These are phyloP conservation scores for Triangularia verruculosa DNA, from an alignment of 2,329 filamentous ascomycete species.

Conservation along the genomic window DNA sequence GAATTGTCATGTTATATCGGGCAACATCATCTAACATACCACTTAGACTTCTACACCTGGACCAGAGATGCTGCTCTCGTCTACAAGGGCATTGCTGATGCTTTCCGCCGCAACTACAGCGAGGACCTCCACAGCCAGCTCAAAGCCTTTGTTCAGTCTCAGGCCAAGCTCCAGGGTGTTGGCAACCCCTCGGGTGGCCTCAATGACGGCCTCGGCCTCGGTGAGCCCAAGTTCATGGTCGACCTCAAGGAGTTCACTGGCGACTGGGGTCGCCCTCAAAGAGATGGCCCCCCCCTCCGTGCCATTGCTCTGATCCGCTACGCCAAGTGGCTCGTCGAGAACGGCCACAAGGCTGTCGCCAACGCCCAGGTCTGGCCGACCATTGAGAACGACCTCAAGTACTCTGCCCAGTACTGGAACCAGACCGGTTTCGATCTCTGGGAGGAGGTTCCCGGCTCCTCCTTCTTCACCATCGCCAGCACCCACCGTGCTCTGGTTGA, in stretches of 20 bases:
- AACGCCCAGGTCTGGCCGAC: conserved; percentile 65
- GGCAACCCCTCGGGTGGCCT: conserved; percentile 66
- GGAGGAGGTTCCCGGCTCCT: conserved; percentile 75
- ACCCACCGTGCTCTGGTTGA: conserved; percentile 68
- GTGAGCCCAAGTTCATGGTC: conserved; percentile 71
- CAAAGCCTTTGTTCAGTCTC: conserved; percentile 64
- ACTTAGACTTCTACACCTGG: conserved; percentile 73
- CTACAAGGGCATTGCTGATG: conserved; percentile 66
- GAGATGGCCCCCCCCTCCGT: conserved; percentile 74
- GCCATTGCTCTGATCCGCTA: conserved; percentile 72
- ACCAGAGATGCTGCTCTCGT: conserved; percentile 70
- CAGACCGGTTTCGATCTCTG: conserved; percentile 71
- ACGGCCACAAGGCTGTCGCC: conserved; percentile 60
- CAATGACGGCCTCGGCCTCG: conserved; percentile 54
- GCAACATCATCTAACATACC: conserved; percentile 3
- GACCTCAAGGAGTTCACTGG: conserved; percentile 63
- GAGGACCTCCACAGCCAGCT: conserved; percentile 57
- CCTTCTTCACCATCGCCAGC: conserved; percentile 73
- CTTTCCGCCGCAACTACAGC: conserved; percentile 59
- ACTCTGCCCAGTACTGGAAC: conserved; percentile 71
- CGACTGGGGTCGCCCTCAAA: conserved; percentile 73
- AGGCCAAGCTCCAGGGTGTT: conserved; percentile 64
- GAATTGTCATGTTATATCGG: no score
- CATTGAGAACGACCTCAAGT: conserved; percentile 71
- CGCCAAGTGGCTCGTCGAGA: conserved; percentile 66